Conservation (phyloP, 345 rosid species). For the Tarenaya hassleriana region DNA sequence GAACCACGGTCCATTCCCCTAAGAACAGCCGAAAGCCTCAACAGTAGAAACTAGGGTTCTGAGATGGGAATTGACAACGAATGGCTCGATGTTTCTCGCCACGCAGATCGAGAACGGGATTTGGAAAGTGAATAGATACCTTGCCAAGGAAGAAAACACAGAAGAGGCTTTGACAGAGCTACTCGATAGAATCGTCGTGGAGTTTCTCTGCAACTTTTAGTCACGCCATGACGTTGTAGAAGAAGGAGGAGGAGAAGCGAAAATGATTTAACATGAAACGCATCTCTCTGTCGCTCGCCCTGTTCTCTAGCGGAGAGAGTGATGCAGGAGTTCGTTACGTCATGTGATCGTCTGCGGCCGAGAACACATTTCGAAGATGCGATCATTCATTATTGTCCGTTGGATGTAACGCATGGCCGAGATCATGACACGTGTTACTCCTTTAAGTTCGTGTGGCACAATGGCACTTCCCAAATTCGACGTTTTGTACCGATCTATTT, state of each 20-base stretch:
- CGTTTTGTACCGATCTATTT: too few relatives aligned
- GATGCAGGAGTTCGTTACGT: neutral
- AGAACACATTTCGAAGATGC: neutral
- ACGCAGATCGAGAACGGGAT: neutral
- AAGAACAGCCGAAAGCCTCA: neutral
- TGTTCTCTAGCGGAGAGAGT: conserved; percentile 9
- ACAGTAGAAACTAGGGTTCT: neutral
- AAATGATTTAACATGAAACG: conserved; percentile 16
- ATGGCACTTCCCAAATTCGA: too few relatives aligned
- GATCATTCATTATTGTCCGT: neutral
- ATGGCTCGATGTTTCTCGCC: neutral
- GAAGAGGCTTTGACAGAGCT: neutral
- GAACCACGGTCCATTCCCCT: neutral
- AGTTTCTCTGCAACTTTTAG: conserved; percentile 6
- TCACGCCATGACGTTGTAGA: conserved; percentile 4
- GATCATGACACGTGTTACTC: too few relatives aligned
- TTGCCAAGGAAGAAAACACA: conserved; percentile 19
- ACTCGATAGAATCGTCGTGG: neutral
- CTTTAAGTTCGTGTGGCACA: too few relatives aligned
- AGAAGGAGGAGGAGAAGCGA: neutral
- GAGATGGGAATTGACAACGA: conserved; percentile 3
- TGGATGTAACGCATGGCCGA: conserved; percentile 12
- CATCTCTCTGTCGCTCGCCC: neutral
- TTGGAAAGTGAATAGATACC: conserved; percentile 16
- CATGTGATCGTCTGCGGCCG: conserved; percentile 13